Base-by-base conservation (phyloP, 768 basidiomycete genomes). In the Termitomyces sp. region DNA sequence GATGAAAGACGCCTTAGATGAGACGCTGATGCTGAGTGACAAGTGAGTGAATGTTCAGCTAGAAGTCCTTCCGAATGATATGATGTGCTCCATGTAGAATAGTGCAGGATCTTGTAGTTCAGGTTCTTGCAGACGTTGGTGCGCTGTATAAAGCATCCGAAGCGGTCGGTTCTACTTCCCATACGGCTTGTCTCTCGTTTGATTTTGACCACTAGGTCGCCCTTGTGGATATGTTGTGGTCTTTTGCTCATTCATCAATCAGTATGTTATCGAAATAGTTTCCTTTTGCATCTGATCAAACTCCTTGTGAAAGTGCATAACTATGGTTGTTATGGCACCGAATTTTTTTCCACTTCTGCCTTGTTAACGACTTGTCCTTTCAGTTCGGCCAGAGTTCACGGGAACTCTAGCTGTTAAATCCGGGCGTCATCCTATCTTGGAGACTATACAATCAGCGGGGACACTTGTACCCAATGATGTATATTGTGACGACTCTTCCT, bases 361-460 rank as follows among this genome's bases (percentile, higher is more conserved):
- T 11, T 1, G 7, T 25, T 42, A 27, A 40, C 28, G 14, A 46
- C 12, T 12, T 45, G 14, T 16, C 7, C n/a, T n/a, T n/a, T 4
- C 45, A 94, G 94, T 88, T 23, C 90, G 94, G 4, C 95, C 95
- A 1, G 93, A 96, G 63, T 94, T 92, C 64, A 94, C 92, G 7
- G 89, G 86, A 2, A 94, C 91, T 3, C 74, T 94, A 8, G 93
- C 94, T 1, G 87, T 98, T 69, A 95, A 94, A 68, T 80, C 83
- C 0, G 94, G 94, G 1, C 80, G 91, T 3, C 94, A 98, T 67
- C 94, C 96, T 1, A 79, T 97, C 7, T 77, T 96, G 14, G 92
- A 96, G 68, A 84, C 76, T 5, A 75, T 87, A 2, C 84, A 88
- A 58, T 73, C 83, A 1, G 79, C 81, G 0, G 88, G 85, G 3